Percentiles rank a stretch among this genome's conserved stretches.
Conservation (phyloP, 495 filamentous ascomycete genomes). For the Margaritispora aquatica region DNA sequence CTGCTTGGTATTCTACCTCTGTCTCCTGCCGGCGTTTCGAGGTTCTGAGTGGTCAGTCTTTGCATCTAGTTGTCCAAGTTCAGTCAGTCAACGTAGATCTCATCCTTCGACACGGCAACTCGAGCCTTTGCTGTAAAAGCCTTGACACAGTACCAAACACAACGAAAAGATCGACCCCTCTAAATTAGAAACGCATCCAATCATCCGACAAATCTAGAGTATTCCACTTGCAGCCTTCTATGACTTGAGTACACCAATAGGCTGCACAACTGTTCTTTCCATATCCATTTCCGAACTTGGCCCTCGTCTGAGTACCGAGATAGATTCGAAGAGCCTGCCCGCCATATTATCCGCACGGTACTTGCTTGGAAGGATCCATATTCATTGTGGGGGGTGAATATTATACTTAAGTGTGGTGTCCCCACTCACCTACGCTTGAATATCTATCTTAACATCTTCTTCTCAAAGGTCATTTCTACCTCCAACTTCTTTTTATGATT, state of each 20-base stretch:
- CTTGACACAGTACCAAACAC: constrained; percentile 3
- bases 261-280: constrained; percentile 11
- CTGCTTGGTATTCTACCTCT: not conserved
- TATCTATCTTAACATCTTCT: constrained; percentile 2
- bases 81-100: constrained; percentile 13
- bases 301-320: constrained; percentile 10
- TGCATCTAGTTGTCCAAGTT: not conserved
- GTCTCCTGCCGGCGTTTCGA: constrained; percentile 4
- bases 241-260: constrained; percentile 19
- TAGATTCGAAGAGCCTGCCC: constrained; percentile 11
- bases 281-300: constrained; percentile 6
- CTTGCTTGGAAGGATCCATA: constrained; percentile 19
- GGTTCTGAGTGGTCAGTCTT: constrained; percentile 10
- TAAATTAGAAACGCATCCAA: constrained; percentile 7
- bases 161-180: constrained; percentile 15
- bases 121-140: constrained; percentile 4
- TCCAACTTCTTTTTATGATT: constrained; percentile 19
- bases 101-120: constrained; percentile 11
- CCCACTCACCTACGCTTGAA: constrained; percentile 14
- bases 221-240: constrained; percentile 11
- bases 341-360: constrained; percentile 19
- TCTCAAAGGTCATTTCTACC: constrained; percentile 22
- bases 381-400: constrained; percentile 16
- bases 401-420: constrained; percentile 12
- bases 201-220: constrained; percentile 12